phyloP scores from a whole-genome alignment of 352 stramenopile genomes.

The Saprolegnia parasitica region DNA sequence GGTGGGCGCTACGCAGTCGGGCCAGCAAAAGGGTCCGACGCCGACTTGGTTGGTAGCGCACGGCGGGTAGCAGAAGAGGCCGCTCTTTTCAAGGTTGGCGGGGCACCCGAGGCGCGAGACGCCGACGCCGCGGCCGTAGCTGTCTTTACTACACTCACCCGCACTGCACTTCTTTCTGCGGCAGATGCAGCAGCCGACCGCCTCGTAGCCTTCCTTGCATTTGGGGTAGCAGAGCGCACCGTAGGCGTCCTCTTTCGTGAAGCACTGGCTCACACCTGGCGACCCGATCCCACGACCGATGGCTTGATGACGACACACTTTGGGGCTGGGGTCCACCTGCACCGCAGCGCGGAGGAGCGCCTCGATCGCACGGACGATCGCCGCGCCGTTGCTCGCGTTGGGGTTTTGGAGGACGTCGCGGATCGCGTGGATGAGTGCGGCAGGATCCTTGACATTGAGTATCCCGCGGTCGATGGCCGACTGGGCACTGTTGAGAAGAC shows the following conservation, averaged over 20 bases:
- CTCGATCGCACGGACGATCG: slow-evolving; percentile 8
- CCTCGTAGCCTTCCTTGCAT: slow-evolving; percentile 14
- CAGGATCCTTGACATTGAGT: background rate
- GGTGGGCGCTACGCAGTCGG: slow-evolving; percentile 5
- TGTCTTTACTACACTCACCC: slow-evolving; percentile 26
- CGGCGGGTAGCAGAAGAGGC: slow-evolving; percentile 31
- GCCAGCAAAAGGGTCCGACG: slow-evolving; percentile 28
- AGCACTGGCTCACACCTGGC: slow-evolving; percentile 3
- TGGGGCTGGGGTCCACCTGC: slow-evolving; percentile 4
- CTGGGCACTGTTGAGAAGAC: background rate
- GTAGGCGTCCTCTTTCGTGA: background rate
- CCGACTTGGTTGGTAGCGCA: slow-evolving; percentile 15
- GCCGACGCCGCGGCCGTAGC: slow-evolving; percentile 20
- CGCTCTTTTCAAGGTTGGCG: slow-evolving; percentile 19
- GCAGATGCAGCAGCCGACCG: slow-evolving; percentile 6
- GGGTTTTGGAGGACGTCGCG: background rate
- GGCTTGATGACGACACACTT: slow-evolving; percentile 23
- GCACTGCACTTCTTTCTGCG: background rate
- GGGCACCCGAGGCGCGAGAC: slow-evolving; percentile 13
- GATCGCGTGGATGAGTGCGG: background rate
- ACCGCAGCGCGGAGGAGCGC: background rate
- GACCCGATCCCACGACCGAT: background rate
- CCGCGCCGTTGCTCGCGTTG: background rate
- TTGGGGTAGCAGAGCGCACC: slow-evolving; percentile 16
- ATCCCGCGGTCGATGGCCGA: background rate